A percentile compares a stretch with the other conserved stretches of the same genome.
These are phyloP conservation scores for Brasenia schreberi DNA, from an alignment of 164 flowering plant species.

Conservation along the genomic window DNA sequence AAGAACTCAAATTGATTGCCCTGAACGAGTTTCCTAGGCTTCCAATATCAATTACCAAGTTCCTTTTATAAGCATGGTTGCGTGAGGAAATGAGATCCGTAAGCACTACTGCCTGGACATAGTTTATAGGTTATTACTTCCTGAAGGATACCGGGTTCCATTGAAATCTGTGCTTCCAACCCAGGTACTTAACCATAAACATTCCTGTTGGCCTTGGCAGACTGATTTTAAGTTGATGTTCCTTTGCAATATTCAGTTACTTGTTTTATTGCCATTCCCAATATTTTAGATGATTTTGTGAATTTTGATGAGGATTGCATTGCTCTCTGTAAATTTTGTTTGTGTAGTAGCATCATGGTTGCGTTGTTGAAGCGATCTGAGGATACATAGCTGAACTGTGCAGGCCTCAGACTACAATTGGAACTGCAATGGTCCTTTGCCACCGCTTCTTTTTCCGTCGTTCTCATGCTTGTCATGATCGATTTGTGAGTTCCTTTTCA, in stretches of 20 bases:
- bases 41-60: too few species aligned
- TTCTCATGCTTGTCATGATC: conserved; percentile 91
- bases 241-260: too few species aligned
- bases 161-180: too few species aligned
- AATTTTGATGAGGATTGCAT: background rate
- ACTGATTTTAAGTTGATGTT: background rate
- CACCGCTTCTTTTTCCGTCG: conserved; percentile 90
- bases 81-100: too few species aligned
- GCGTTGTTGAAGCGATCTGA: background rate
- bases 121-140: too few species aligned
- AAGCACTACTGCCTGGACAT: too few species aligned
- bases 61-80: too few species aligned
- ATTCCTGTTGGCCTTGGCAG: background rate
- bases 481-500: conserved; percentile 61
- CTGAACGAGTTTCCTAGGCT: too few species aligned
- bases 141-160: too few species aligned
- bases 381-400: conserved; percentile 7
- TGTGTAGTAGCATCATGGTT: background rate
- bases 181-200: too few species aligned
- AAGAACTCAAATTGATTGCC: too few species aligned
- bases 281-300: too few species aligned
- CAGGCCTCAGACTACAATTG: conserved; percentile 96
- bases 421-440: conserved; percentile 93
- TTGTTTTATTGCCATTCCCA: background rate
- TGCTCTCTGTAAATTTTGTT: background rate